Percentiles rank a stretch among this genome's conserved stretches.
Conservation (phyloP, 768 basidiomycete genomes). For the Phanerochaete carnosa region DNA sequence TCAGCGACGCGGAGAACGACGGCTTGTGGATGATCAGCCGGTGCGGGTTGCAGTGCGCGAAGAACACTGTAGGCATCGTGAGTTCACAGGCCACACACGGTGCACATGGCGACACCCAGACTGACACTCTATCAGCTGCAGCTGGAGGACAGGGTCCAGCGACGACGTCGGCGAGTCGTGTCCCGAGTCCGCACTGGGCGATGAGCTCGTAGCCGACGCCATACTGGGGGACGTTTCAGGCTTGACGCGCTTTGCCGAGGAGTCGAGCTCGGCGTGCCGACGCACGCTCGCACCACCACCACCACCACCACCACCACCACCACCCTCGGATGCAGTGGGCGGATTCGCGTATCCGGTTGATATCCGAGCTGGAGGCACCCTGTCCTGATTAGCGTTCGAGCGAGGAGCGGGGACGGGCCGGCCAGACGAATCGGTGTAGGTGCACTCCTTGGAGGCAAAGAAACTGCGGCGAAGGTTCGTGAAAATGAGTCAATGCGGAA, state of each 20-base stretch:
- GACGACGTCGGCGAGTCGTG: constrained; percentile 40
- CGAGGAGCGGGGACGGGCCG: constrained; percentile 72
- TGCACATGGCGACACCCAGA: constrained; percentile 13
- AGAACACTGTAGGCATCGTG: constrained; percentile 55
- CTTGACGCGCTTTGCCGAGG: constrained; percentile 6
- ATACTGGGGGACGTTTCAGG: constrained; percentile 4
- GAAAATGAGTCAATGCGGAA: constrained; percentile 14
- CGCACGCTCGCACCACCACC: background rate
- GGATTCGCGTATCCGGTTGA: background rate
- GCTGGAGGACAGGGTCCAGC: constrained; percentile 59
- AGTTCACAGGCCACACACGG: background rate
- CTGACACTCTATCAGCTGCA: constrained; percentile 74
- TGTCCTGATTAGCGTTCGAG: constrained; percentile 7
- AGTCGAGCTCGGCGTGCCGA: constrained; percentile 8
- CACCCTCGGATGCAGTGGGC: background rate
- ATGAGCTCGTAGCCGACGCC: constrained; percentile 7
- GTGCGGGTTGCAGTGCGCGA: constrained; percentile 77
- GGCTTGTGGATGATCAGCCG: constrained; percentile 78
- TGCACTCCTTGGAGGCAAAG: constrained; percentile 78
- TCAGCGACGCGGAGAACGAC: constrained; percentile 64
- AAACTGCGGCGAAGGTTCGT: constrained; percentile 41
- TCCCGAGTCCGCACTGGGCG: constrained; percentile 3
- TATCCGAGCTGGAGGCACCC: background rate
- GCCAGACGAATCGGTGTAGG: constrained; percentile 77
- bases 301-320: background rate